Evolutionary conservation across 495 filamentous ascomycete genomes (phyloP), one percentile per base, ranked within the genome.

Genomic region (Aspergillus nanangensis): DNA sequence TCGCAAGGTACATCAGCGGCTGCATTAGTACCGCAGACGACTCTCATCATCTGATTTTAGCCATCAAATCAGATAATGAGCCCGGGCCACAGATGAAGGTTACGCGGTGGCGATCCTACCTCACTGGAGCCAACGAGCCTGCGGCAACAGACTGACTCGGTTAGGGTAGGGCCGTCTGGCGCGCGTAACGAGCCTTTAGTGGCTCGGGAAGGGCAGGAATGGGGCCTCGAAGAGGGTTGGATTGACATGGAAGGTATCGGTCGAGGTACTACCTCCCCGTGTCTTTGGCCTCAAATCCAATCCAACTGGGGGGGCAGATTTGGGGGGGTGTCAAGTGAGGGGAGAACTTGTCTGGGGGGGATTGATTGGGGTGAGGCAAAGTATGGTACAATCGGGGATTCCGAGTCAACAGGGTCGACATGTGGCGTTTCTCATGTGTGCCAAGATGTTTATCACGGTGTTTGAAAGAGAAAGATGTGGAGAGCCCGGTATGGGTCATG

Each of bases 1-100:
- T 39, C 45, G 41, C 44, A 47, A 33, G 45, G 47, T 39, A 45
- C 36, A 47, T 49, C 41, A 31, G 44, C 24, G 39, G 46, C 39
- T 60, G 63, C 63, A 62, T 63, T 65, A 65, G 55, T 48, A 60
- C 56, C 62, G 63, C 65, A 69, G 53, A 45, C 34, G 40, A 33
- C 40, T 54, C 37, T 52, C 50, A 61, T 69, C 65, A 69, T 55
- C 61, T 69, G 65, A 69, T 63, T 47, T 27, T 25, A 37, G 33
- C 36, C 41, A 41, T 42, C 56, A 47, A 59, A 59, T 59, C 52
- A 51, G 41, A 59, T 27, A 29, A 25, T 33, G 46, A 33, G 23
- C 27, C 33, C 4, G 40, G 52, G 45, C 31, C 35, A 47, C 44
- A 51, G 38, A 35, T 35, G 33, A 38, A 21, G 45, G 23, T 45